These are phyloP conservation scores for Rhynchospora breviuscula DNA, from an alignment of 176 grass and related monocot genomes.

Conservation along the genomic window DNA sequence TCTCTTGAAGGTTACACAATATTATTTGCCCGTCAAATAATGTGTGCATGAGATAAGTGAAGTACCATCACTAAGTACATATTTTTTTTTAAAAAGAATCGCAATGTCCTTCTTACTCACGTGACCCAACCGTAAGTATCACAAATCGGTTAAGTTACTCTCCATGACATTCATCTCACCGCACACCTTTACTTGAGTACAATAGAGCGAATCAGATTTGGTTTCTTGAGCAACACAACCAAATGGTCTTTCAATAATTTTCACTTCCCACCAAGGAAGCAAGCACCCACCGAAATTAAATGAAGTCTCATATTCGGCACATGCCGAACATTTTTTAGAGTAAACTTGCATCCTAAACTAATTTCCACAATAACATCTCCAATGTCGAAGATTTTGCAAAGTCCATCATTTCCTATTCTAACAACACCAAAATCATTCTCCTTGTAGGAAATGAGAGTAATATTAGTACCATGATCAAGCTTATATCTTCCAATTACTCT, in stretches of 20 bases:
- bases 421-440: neutral
- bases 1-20: conserved; percentile 12
- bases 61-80: neutral
- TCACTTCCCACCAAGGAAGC: no score
- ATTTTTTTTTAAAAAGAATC: neutral
- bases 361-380: neutral
- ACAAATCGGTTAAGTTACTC: neutral
- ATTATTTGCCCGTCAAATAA: conserved; percentile 15
- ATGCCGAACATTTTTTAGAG: neutral
- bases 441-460: conserved; percentile 3
- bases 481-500: no score
- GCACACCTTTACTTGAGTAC: no score
- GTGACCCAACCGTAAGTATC: neutral
- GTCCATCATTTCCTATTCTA: conserved; percentile 13
- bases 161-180: neutral
- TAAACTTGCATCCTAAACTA: neutral
- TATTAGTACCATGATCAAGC: no score
- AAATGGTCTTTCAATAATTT: no score
- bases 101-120: conserved; percentile 3
- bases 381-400: no score
- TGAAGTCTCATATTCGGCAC: neutral
- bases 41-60: neutral
- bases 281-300: neutral
- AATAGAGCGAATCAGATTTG: no score
- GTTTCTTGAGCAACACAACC: no score